These are phyloP conservation scores for Pulveroboletus sp. DNA, from an alignment of 768 basidiomycete species.

Conservation along the genomic window DNA sequence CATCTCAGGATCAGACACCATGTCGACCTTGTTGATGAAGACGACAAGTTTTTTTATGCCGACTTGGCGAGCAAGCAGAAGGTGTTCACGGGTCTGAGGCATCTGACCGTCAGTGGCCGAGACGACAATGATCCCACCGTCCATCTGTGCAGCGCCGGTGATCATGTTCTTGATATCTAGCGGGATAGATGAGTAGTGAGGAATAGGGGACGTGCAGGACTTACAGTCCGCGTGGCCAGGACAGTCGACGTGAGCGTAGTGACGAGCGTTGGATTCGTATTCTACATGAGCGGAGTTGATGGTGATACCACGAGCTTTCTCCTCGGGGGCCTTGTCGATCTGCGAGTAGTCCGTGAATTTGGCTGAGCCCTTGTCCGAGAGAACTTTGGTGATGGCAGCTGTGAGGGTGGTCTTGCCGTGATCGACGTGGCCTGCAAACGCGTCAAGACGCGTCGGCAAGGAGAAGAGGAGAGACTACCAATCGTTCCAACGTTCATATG, in stretches of 20 bases:
- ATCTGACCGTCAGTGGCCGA: conserved; percentile 99
- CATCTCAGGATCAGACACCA: conserved; percentile 96
- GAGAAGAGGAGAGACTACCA: conserved; percentile 38
- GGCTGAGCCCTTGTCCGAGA: conserved; percentile 68
- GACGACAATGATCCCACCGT: conserved; percentile 92
- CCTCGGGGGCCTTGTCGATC: conserved; percentile 99
- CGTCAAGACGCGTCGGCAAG: conserved; percentile 15
- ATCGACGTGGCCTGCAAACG: conserved; percentile 75
- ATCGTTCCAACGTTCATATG: conserved; percentile 97
- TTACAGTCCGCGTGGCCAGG: conserved; percentile 93
- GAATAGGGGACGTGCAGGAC: conserved; percentile 22
- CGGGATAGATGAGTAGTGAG: conserved; percentile 3
- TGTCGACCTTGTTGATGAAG: conserved; percentile 99
- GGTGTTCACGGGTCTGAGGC: conserved; percentile 98
- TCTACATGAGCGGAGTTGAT: conserved; percentile 99
- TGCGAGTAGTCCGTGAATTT: conserved; percentile 92
- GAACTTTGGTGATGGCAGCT: conserved; percentile 91
- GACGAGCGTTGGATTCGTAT: conserved; percentile 85
- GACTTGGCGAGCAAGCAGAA: conserved; percentile 95
- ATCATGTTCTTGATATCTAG: conserved; percentile 98
- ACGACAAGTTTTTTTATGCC: conserved; percentile 97
- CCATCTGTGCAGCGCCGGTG: conserved; percentile 97
- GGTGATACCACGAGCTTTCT: conserved; percentile 98
- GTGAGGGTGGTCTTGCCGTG: conserved; percentile 98
- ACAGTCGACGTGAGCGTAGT: conserved; percentile 98